phyloP scores from a whole-genome alignment of 2,329 filamentous ascomycete species.

The Hymenoscyphus occultus region DNA sequence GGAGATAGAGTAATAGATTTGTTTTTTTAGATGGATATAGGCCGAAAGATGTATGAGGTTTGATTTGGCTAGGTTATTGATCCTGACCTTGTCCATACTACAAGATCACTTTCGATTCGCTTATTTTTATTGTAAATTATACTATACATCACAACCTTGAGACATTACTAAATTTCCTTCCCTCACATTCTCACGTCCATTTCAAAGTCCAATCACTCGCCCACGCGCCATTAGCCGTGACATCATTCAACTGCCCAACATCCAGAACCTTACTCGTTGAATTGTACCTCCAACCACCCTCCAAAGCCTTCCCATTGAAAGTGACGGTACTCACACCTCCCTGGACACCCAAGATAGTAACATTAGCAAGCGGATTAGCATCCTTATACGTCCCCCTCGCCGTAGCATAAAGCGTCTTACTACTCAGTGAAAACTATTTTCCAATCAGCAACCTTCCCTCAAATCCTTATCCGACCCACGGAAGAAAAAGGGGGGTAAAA shows the following conservation, averaged over 20 bases:
- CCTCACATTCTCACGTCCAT: conserved; percentile 40
- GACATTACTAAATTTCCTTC: no score
- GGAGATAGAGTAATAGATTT: background rate
- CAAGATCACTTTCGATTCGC: no score
- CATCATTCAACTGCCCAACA: conserved; percentile 47
- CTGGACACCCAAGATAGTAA: conserved; percentile 60
- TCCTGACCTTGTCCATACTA: no score
- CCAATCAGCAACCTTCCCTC: no score
- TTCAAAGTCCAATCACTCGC: conserved; percentile 52
- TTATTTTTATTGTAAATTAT: no score
- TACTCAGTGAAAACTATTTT: conserved; percentile 42
- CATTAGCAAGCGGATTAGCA: conserved; percentile 55
- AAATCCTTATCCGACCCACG: no score
- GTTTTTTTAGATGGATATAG: background rate
- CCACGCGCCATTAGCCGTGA: conserved; percentile 57
- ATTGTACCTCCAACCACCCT: conserved; percentile 48
- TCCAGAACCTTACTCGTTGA: conserved; percentile 46
- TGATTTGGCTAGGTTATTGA: no score
- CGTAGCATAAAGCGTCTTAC: conserved; percentile 46
- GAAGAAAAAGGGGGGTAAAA: background rate
- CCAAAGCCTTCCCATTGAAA: conserved; percentile 49
- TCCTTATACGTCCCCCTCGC: conserved; percentile 54
- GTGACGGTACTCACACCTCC: conserved; percentile 44
- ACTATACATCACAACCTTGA: no score
- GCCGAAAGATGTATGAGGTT: no score